phyloP scores from a whole-genome alignment of 1,139 yeast genomes.

The Entelexis paramagnoliae region DNA sequence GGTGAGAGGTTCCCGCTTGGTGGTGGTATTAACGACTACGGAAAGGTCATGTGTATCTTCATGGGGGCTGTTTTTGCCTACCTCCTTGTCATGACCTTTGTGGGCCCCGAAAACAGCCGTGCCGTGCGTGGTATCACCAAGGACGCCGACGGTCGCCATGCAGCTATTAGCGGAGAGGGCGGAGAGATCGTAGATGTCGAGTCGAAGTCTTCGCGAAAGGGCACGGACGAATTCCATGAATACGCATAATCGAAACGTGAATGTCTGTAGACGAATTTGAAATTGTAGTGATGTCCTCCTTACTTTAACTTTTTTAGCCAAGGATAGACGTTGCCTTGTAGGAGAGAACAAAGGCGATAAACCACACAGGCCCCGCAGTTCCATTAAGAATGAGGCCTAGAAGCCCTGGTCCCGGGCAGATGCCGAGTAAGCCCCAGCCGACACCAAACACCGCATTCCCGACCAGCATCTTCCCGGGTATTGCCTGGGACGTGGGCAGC shows the following conservation, averaged over 20 bases:
- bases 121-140: slow-evolving; percentile 9
- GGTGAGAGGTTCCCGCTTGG: too few relatives aligned
- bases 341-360: slow-evolving; percentile 5
- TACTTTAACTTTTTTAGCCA: too few relatives aligned
- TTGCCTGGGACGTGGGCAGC: slow-evolving; percentile 25
- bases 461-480: slow-evolving; percentile 7
- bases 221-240: background rate
- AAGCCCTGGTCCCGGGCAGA: slow-evolving; percentile 20
- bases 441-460: slow-evolving; percentile 16
- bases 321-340: too few relatives aligned
- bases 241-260: slow-evolving; percentile 3
- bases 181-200: background rate
- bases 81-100: slow-evolving; percentile 44
- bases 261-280: too few relatives aligned
- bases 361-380: slow-evolving; percentile 5
- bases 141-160: background rate
- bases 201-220: background rate
- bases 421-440: slow-evolving; percentile 19
- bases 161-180: background rate
- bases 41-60: slow-evolving; percentile 70
- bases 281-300: too few relatives aligned
- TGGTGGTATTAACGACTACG: slow-evolving; percentile 40
- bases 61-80: slow-evolving; percentile 68
- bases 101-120: slow-evolving; percentile 56
- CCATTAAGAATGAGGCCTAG: slow-evolving; percentile 1